phyloP scores from a whole-genome alignment of 352 stramenopile genomes.

The Globisporangium solare region DNA sequence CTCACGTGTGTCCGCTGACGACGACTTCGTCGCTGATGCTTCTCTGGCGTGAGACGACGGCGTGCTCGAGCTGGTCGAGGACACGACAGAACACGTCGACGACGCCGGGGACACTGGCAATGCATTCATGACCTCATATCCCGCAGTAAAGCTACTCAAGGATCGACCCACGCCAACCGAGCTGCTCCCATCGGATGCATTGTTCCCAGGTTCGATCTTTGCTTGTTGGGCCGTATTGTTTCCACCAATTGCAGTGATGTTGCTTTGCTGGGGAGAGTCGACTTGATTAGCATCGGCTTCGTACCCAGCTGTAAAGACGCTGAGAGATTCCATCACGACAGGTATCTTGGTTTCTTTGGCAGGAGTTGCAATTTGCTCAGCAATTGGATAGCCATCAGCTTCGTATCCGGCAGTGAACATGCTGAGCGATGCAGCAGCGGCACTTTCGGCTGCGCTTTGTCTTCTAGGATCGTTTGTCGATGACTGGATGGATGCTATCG shows the following conservation, averaged over 20 bases:
- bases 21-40: not conserved
- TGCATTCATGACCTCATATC: slow-evolving; percentile 9
- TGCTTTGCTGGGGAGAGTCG: not conserved
- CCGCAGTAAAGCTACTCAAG: slow-evolving; percentile 14
- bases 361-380: slow-evolving; percentile 4
- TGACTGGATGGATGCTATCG: not conserved
- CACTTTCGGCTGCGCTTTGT: not conserved
- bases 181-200: not conserved
- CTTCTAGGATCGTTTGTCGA: not conserved
- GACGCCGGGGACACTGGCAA: not conserved
- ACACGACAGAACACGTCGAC: not conserved
- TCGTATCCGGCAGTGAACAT: slow-evolving; percentile 20
- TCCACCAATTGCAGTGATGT: not conserved
- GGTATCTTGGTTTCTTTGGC: not conserved
- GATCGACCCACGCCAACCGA: not conserved
- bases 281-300: not conserved
- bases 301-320: slow-evolving; percentile 22
- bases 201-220: not conserved
- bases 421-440: slow-evolving; percentile 20
- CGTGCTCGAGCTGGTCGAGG: not conserved
- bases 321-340: slow-evolving; percentile 10
- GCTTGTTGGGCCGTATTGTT: not conserved
- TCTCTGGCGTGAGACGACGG: not conserved
- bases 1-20: not conserved
- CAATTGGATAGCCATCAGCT: not conserved